Evolutionary conservation across 2,329 filamentous ascomycete genomes (phyloP).

Genomic region (Colletotrichum tabaci): DNA sequence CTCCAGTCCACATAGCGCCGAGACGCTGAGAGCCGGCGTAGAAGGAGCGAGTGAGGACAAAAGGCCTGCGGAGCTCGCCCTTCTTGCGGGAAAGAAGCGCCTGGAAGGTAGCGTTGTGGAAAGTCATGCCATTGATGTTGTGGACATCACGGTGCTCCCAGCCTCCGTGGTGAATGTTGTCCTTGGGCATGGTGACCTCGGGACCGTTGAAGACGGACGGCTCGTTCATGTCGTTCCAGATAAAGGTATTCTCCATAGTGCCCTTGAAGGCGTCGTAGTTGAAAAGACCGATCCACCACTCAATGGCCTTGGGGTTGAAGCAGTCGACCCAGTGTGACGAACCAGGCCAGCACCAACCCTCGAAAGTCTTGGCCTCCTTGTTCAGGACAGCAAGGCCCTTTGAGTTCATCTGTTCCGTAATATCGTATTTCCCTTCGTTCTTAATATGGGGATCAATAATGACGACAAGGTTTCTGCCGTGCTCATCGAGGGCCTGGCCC

Average conservation of each 20-base stretch:
- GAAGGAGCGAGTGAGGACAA: conserved; percentile 93
- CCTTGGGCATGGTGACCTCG: conserved; percentile 98
- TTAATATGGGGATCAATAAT: conserved; percentile 99
- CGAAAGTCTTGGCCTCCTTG: conserved; percentile 90
- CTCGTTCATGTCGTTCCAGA: conserved; percentile 99
- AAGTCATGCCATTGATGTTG: conserved; percentile 95
- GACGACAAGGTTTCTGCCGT: conserved; percentile 90
- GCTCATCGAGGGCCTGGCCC: conserved; percentile 87
- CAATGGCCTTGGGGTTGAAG: conserved; percentile 91
- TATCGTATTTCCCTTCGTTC: conserved; percentile 82
- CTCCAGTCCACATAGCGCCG: conserved; percentile 98
- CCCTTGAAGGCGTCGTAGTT: conserved; percentile 91
- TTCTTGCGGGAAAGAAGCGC: conserved; percentile 88
- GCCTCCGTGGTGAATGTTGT: conserved; percentile 90
- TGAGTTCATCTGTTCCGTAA: conserved; percentile 86
- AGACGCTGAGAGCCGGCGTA: conserved; percentile 91
- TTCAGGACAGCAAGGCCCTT: conserved; percentile 89
- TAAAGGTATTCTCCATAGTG: conserved; percentile 86
- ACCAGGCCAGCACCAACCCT: conserved; percentile 99
- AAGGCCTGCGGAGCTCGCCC: conserved; percentile 87
- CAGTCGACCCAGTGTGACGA: conserved; percentile 97
- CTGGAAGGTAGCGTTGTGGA: conserved; percentile 93
- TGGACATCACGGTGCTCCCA: conserved; percentile 99
- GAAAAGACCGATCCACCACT: conserved; percentile 94
- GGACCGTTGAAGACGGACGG: conserved; percentile 99